These are phyloP conservation scores for Glomus cerebriforme DNA, from an alignment of 192 early-diverging fungal species.

Conservation along the genomic window DNA sequence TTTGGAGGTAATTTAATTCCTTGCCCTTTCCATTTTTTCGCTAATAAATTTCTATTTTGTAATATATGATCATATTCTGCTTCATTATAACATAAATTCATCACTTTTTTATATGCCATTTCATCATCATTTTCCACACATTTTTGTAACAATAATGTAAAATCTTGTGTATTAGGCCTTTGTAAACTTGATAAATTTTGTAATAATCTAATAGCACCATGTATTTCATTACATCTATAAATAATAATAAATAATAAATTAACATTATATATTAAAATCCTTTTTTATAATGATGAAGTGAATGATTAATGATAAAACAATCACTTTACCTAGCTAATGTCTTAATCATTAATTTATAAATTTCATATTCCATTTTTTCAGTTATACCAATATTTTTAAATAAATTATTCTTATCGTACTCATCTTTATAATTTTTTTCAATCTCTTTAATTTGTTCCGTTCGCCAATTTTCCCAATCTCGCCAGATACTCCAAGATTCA, in stretches of 20 bases:
- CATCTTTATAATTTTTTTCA: conserved; percentile 25
- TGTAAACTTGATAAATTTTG: conserved; percentile 44
- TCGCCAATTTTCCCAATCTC: conserved; percentile 66
- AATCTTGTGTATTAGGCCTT: conserved; percentile 47
- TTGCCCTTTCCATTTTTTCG: conserved; percentile 53
- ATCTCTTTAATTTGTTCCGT: conserved; percentile 36
- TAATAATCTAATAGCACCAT: conserved; percentile 51
- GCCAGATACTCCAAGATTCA: conserved; percentile 68
- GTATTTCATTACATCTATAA: conserved; percentile 50
- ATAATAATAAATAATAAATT: neutral
- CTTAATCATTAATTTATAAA: conserved; percentile 65
- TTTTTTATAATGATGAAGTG: neutral
- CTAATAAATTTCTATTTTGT: conserved; percentile 40
- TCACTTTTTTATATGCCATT: conserved; percentile 48
- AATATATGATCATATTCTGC: conserved; percentile 38
- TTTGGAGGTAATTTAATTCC: neutral
- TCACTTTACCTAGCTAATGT: conserved; percentile 56
- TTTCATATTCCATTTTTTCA: conserved; percentile 54
- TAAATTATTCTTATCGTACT: neutral
- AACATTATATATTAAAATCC: neutral
- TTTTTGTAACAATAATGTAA: conserved; percentile 54
- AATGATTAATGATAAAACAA: neutral
- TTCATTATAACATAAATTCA: conserved; percentile 46
- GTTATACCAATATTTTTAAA: conserved; percentile 37
- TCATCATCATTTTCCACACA: conserved; percentile 53